A percentile compares a stretch with the other conserved stretches of the same genome.
Conservation (phyloP, 805 yeast genomes). For the Starmerella scarabaei region DNA sequence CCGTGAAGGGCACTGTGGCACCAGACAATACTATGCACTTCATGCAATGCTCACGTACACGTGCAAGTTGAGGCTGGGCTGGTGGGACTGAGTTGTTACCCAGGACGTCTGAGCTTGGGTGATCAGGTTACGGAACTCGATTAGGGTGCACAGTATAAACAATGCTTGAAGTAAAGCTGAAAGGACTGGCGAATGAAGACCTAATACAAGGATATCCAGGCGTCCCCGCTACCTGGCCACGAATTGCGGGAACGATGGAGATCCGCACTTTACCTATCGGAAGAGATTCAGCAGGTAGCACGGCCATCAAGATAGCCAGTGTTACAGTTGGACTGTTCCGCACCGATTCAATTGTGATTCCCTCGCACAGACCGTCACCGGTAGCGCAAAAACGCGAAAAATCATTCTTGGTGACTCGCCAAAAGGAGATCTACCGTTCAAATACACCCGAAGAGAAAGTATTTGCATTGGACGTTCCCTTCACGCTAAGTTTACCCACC, state of each 20-base stretch:
- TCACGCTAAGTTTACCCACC: constrained; percentile 27
- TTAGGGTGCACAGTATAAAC: no score
- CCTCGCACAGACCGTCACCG: constrained; percentile 26
- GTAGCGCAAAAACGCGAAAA: constrained; percentile 26
- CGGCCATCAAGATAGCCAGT: constrained; percentile 15
- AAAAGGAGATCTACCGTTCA: constrained; percentile 20
- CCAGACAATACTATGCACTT: constrained; percentile 61
- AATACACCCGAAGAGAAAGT: constrained; percentile 3
- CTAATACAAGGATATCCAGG: constrained; percentile 34
- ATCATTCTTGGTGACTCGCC: constrained; percentile 28
- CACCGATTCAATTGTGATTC: constrained; percentile 29
- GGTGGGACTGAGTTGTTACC: neutral
- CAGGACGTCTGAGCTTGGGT: no score
- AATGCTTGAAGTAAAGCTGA: constrained; percentile 19
- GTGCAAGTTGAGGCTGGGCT: neutral
- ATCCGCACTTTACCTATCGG: constrained; percentile 19
- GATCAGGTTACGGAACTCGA: no score
- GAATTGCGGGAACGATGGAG: constrained; percentile 31
- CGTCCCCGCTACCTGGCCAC: constrained; percentile 32
- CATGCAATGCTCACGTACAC: constrained; percentile 7
- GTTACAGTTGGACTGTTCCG: constrained; percentile 29
- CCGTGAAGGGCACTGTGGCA: constrained; percentile 73
- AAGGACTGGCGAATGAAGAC: constrained; percentile 31
- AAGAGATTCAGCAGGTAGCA: constrained; percentile 3
- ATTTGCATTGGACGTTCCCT: constrained; percentile 30